phyloP scores from a whole-genome alignment of 169 alveolate genomes.

The Cryptosporidium viatorum region DNA sequence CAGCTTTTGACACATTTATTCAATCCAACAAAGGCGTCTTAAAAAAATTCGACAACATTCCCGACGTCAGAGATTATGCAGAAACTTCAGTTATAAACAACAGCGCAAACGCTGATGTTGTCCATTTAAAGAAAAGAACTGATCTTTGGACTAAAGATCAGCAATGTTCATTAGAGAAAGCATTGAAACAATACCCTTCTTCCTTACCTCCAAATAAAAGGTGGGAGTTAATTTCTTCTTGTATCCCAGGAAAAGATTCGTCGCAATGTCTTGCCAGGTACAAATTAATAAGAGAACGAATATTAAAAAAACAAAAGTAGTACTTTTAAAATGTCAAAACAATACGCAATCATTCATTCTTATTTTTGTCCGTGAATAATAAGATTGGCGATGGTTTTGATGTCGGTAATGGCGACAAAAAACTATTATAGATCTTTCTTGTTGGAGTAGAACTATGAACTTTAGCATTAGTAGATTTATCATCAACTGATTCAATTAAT shows the following conservation, averaged over 20 bases:
- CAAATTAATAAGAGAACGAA: conserved; percentile 74
- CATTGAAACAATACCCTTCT: conserved; percentile 84
- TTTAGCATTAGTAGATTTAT: not conserved
- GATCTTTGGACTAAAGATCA: conserved; percentile 84
- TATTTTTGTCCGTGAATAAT: conserved; percentile 28
- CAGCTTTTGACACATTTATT: conserved; percentile 79
- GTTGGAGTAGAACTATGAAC: conserved; percentile 26
- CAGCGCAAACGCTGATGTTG: not conserved
- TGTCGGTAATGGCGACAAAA: conserved; percentile 69
- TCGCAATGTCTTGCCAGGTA: conserved; percentile 81
- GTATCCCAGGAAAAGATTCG: conserved; percentile 81
- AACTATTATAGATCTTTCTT: conserved; percentile 18
- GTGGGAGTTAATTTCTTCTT: conserved; percentile 86
- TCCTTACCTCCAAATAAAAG: conserved; percentile 83
- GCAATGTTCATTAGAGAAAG: conserved; percentile 83
- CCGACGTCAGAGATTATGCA: conserved; percentile 76
- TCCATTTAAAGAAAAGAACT: conserved; percentile 30
- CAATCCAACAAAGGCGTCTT: conserved; percentile 78
- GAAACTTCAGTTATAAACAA: not conserved
- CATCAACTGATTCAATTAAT: conserved; percentile 3
- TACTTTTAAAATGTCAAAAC: not conserved
- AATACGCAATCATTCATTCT: not conserved
- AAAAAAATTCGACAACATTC: conserved; percentile 78
- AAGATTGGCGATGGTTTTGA: conserved; percentile 57
- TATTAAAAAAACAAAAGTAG: conserved; percentile 21